Base-by-base conservation (phyloP, 345 rosid species). In the Melastoma malabathricum region DNA sequence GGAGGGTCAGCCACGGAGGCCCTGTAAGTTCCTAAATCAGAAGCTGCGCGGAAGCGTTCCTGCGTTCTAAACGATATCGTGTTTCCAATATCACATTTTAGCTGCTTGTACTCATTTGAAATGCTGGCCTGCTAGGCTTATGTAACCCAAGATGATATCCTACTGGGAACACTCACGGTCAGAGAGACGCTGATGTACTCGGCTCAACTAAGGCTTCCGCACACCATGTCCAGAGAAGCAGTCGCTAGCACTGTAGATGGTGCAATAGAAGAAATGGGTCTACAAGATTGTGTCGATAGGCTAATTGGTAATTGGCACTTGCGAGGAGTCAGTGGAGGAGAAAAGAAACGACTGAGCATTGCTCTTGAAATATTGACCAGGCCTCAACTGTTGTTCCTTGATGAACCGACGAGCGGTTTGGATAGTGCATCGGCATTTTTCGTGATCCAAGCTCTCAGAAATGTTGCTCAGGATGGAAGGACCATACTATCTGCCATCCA, bases 381-480 rank as follows among this genome's bases (percentile, higher is more conserved):
- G 65, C 92, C 92, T 0, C 62, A 15, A 1, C 41, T 80, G 15
- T 20, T 83, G 72, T 83, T 83, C 62, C 87, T 83, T 2, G 87
- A 83, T 44, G 92, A 83, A 56, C 92, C 92, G 18, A 80, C 82
- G 0, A 83, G 82, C 18, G 92, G 87, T 41, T 79, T 80, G 18
- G 92, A 83, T 52, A 80, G 92, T 73, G 87, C 92, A 49, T 71
- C 92, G 0, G 79, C 92, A 44, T 83, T 83, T 75, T 80, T 72
- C 13, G 74, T 83, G 3, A 62, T 66, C 44, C 78, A 77, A 47
- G 58, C 80, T 19, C 77, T 80, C 3, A 54, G 82, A 61, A 75
- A 72, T 50, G 74, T 77, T 27, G 79, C 82, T 29, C 74, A 72
- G 0, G 80, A 72, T 39, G 81, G 84, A 22, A 62, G 84, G 46